Evolutionary conservation across 148 eudicot genomes (phyloP).

Genomic region (Limonium bicolor): DNA sequence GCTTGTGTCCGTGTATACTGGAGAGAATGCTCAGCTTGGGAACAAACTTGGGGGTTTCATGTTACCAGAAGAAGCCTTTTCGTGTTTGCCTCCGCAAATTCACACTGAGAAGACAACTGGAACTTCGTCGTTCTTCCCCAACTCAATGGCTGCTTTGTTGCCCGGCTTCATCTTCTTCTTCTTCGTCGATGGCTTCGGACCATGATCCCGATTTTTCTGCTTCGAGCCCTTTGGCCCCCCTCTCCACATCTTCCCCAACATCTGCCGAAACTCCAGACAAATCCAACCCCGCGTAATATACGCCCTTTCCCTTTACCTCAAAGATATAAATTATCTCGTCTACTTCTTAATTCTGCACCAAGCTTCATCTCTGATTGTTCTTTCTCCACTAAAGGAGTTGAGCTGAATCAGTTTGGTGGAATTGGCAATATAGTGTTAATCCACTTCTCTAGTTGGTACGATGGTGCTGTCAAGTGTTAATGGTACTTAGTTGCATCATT

Average conservation of each 20-base stretch:
- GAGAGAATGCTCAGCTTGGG: too few species aligned
- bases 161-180: conserved; percentile 1
- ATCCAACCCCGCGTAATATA: conserved; percentile 3
- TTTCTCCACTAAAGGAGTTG: too few species aligned
- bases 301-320: not conserved
- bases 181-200: conserved; percentile 5
- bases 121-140: too few species aligned
- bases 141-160: too few species aligned
- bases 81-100: too few species aligned
- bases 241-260: not conserved
- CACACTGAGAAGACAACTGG: too few species aligned
- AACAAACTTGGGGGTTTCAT: too few species aligned
- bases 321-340: too few species aligned
- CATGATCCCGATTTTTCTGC: not conserved
- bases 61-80: too few species aligned
- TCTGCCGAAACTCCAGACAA: conserved; percentile 2
- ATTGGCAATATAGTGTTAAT: not conserved
- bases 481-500: not conserved
- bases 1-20: too few species aligned
- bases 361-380: not conserved
- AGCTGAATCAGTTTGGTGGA: too few species aligned
- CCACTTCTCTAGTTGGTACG: not conserved
- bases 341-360: not conserved
- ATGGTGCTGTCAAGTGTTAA: not conserved
- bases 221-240: not conserved